These are phyloP conservation scores for Phalaenopsis aphrodite DNA, from an alignment of 106 monocot species.

Conservation along the genomic window DNA sequence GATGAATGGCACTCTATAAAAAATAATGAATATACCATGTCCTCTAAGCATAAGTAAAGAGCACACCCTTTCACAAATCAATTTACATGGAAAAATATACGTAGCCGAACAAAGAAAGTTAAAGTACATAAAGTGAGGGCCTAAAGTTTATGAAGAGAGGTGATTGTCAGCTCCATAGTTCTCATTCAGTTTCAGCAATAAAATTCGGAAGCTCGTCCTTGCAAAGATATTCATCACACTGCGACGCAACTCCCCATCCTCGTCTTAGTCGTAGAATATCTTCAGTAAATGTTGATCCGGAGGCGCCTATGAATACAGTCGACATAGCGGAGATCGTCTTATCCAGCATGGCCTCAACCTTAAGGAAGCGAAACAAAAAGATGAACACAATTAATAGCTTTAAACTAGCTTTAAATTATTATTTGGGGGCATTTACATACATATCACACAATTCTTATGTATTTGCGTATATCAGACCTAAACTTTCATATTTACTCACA, in stretches of 20 bases:
- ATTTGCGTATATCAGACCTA: too few species aligned
- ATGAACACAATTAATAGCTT: not conserved
- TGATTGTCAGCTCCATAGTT: not conserved
- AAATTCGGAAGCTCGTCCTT: constrained; percentile 45
- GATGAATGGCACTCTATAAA: too few species aligned
- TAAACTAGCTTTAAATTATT: not conserved
- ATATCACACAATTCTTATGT: too few species aligned
- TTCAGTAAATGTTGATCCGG: constrained; percentile 66
- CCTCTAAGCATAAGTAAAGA: not conserved
- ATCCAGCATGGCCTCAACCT: constrained; percentile 90
- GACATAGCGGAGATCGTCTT: constrained; percentile 67
- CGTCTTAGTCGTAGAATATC: constrained; percentile 44
- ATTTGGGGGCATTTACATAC: too few species aligned
- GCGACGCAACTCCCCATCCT: constrained; percentile 44
- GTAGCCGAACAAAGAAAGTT: not conserved
- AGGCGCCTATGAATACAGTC: constrained; percentile 47
- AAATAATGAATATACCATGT: too few species aligned
- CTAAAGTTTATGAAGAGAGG: not conserved
- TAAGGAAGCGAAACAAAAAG: constrained; percentile 3
- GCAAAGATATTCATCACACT: constrained; percentile 57
- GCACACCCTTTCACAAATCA: not conserved
- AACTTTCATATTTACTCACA: too few species aligned
- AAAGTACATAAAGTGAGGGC: not conserved
- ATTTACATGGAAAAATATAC: not conserved
- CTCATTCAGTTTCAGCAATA: constrained; percentile 38